phyloP scores from a whole-genome alignment of 148 eudicot species.

The Dysphania ambrosioides region DNA sequence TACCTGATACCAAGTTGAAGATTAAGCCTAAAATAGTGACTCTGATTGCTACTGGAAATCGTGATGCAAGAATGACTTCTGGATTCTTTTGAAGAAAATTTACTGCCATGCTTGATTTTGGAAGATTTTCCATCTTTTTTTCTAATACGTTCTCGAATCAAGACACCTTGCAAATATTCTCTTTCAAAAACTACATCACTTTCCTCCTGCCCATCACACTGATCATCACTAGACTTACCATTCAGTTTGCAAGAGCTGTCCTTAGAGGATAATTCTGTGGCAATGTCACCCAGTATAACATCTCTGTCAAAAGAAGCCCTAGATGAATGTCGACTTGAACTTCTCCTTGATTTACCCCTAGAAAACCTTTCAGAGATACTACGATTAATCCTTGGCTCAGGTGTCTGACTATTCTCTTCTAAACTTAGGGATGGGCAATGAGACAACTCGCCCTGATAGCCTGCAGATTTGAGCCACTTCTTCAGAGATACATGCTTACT shows the following conservation, averaged over 20 bases:
- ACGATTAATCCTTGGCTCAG: conserved; percentile 39
- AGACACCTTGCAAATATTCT: conserved; percentile 92
- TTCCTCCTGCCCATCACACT: conserved; percentile 36
- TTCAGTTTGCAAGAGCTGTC: conserved; percentile 39
- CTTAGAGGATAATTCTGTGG: conserved; percentile 32
- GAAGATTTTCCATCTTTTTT: conserved; percentile 31
- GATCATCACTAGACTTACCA: conserved; percentile 34
- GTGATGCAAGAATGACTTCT: conserved; percentile 46
- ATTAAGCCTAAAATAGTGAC: conserved; percentile 80
- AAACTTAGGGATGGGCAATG: conserved; percentile 35
- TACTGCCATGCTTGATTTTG: conserved; percentile 42
- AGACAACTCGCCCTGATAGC: conserved; percentile 34
- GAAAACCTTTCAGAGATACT: conserved; percentile 53
- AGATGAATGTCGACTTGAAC: conserved; percentile 44
- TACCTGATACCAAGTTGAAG: conserved; percentile 97
- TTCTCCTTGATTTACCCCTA: conserved; percentile 32
- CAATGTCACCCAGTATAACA: conserved; percentile 34
- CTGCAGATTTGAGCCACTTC: conserved; percentile 45
- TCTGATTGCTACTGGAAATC: conserved; percentile 51
- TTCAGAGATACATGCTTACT: conserved; percentile 52
- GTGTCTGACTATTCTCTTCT: conserved; percentile 29
- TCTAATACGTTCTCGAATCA: conserved; percentile 61
- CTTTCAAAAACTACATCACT: conserved; percentile 57
- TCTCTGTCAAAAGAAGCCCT: conserved; percentile 44
- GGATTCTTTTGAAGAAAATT: conserved; percentile 47